A percentile compares a stretch with the other conserved stretches of the same genome.
phyloP scores from a whole-genome alignment of 768 basidiomycete genomes.

The Trametes villosa region DNA sequence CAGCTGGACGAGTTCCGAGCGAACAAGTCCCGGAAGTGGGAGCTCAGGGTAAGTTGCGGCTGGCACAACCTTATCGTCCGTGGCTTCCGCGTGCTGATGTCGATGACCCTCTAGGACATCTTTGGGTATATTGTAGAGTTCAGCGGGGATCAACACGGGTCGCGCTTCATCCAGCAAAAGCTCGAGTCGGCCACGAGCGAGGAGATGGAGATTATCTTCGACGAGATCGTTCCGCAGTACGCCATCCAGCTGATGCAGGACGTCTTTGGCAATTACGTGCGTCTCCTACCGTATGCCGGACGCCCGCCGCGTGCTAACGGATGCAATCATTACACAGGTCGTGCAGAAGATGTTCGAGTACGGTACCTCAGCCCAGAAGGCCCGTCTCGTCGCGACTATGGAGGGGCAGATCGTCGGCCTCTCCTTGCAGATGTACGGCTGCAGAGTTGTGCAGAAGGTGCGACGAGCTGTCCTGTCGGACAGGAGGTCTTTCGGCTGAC shows the following conservation, averaged over 20 bases:
- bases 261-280: conserved; percentile 95
- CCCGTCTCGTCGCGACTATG: conserved; percentile 69
- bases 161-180: conserved; percentile 94
- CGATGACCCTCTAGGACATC: conserved; percentile 65
- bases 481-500: neutral
- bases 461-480: conserved; percentile 9
- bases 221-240: conserved; percentile 83
- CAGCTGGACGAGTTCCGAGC: conserved; percentile 85
- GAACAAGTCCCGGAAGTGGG: conserved; percentile 82
- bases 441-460: conserved; percentile 96
- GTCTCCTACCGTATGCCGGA: conserved; percentile 30
- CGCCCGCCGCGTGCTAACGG: neutral
- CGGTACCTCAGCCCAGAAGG: conserved; percentile 77
- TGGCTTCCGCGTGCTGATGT: neutral
- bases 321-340: conserved; percentile 54
- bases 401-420: conserved; percentile 76
- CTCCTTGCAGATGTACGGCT: conserved; percentile 93
- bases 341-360: conserved; percentile 93
- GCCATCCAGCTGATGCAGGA: conserved; percentile 82
- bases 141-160: conserved; percentile 94
- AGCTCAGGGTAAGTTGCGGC: conserved; percentile 59
- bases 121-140: conserved; percentile 88
- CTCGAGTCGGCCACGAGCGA: conserved; percentile 77
- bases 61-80: conserved; percentile 16
- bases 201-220: conserved; percentile 79